Evolutionary conservation across 2,329 filamentous ascomycete genomes (phyloP).

Genomic region (Didymella lethalis): DNA sequence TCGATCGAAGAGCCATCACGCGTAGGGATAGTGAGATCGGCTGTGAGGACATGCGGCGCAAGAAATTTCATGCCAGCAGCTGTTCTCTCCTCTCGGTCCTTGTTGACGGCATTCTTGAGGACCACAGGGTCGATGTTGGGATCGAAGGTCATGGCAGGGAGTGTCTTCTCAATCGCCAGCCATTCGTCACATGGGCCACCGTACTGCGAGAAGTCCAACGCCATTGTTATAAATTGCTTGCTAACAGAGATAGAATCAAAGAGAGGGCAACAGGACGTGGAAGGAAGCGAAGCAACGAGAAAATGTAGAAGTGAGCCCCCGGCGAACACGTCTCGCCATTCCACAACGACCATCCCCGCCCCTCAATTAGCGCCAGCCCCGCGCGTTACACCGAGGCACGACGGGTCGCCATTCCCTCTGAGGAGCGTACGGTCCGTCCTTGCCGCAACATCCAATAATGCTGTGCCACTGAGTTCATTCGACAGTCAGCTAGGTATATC

Average conservation of each 20-base stretch:
- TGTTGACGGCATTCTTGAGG: slow-evolving; percentile 33
- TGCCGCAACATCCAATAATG: not conserved
- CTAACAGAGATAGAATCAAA: not conserved
- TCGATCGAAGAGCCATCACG: slow-evolving; percentile 57
- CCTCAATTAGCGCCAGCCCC: slow-evolving; percentile 23
- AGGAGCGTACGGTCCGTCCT: not conserved
- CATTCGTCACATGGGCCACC: slow-evolving; percentile 45
- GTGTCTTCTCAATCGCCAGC: slow-evolving; percentile 42
- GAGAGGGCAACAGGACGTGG: not conserved
- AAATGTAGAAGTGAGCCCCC: not conserved
- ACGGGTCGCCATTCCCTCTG: not conserved
- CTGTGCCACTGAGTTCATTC: not conserved
- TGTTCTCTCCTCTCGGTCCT: slow-evolving; percentile 30
- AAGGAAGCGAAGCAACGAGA: not conserved
- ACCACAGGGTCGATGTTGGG: slow-evolving; percentile 25
- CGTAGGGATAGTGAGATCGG: slow-evolving; percentile 47
- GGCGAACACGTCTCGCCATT: not conserved
- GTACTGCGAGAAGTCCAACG: slow-evolving; percentile 40
- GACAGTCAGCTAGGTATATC: not conserved
- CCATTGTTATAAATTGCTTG: slow-evolving; percentile 10
- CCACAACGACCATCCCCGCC: slow-evolving; percentile 5
- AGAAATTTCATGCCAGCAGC: slow-evolving; percentile 33
- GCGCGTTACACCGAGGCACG: slow-evolving; percentile 22
- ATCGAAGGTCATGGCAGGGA: slow-evolving; percentile 37
- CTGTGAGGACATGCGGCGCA: slow-evolving; percentile 31